phyloP scores from a whole-genome alignment of 768 basidiomycete species.

The Panus rudis region DNA sequence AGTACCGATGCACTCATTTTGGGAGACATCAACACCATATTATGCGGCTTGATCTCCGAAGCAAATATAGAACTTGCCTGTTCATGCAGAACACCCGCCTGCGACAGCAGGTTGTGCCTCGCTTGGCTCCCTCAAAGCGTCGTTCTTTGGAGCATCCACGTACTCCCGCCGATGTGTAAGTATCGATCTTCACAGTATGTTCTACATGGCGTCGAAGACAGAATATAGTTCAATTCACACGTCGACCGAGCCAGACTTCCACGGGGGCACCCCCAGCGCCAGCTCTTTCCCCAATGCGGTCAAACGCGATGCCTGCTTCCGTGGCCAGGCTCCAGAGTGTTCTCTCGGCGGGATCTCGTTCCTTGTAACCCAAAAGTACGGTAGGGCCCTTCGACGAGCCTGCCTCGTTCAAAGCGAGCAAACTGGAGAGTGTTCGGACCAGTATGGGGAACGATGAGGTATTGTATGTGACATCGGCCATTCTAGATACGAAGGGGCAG shows the following conservation, averaged over 20 bases:
- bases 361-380: conserved; percentile 79
- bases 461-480: conserved; percentile 93
- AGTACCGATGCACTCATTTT: too few species aligned
- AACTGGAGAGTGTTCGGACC: conserved; percentile 51
- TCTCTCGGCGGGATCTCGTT: conserved; percentile 73
- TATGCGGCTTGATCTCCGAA: too few species aligned
- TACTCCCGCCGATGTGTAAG: too few species aligned
- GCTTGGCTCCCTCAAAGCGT: too few species aligned
- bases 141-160: too few species aligned
- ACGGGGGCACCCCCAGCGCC: conserved; percentile 62
- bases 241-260: conserved; percentile 54
- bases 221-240: too few species aligned
- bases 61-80: too few species aligned
- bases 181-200: too few species aligned
- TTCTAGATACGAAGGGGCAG: conserved; percentile 37
- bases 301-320: conserved; percentile 48
- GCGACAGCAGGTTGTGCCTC: too few species aligned
- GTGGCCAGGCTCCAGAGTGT: conserved; percentile 60
- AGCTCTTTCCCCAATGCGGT: conserved; percentile 40
- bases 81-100: too few species aligned
- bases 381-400: conserved; percentile 25
- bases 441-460: conserved; percentile 77
- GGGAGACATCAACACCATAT: too few species aligned
- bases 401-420: conserved; percentile 29
- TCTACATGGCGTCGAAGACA: too few species aligned